phyloP scores from a whole-genome alignment of 2,329 filamentous ascomycete genomes.

The Cercospora zeae-maydis region DNA sequence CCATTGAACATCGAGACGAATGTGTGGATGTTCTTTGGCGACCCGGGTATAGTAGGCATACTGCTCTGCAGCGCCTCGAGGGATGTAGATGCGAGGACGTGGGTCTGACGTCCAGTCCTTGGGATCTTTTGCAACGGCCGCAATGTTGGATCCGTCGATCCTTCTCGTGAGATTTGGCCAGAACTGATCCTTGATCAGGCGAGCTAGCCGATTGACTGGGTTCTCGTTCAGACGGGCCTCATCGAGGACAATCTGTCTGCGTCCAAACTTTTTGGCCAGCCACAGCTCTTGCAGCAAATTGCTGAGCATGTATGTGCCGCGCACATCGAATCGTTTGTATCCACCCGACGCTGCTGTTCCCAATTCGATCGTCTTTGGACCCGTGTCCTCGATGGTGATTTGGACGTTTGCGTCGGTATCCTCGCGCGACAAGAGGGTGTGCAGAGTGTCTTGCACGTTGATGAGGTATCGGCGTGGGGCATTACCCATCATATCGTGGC shows the following conservation, averaged over 20 bases:
- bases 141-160: constrained; percentile 85
- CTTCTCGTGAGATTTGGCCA: constrained; percentile 87
- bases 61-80: constrained; percentile 78
- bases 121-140: constrained; percentile 79
- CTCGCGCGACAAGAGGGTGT: constrained; percentile 75
- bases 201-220: constrained; percentile 79
- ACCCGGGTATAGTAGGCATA: constrained; percentile 82
- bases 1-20: constrained; percentile 80
- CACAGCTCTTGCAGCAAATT: constrained; percentile 94
- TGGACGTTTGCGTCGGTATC: constrained; percentile 94
- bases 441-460: constrained; percentile 77
- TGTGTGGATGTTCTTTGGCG: constrained; percentile 72
- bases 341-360: constrained; percentile 83
- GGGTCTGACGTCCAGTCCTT: constrained; percentile 95
- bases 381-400: constrained; percentile 94
- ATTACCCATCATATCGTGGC: constrained; percentile 66
- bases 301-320: constrained; percentile 95
- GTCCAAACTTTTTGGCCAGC: constrained; percentile 83
- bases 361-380: constrained; percentile 85
- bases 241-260: constrained; percentile 85
- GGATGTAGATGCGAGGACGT: constrained; percentile 86
- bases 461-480: constrained; percentile 77
- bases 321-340: constrained; percentile 81
- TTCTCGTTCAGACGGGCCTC: constrained; percentile 92
- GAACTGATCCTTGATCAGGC: constrained; percentile 84